Evolutionary conservation across 148 eudicot species (phyloP).

Genomic region (Vaccinium vitisidaea): DNA sequence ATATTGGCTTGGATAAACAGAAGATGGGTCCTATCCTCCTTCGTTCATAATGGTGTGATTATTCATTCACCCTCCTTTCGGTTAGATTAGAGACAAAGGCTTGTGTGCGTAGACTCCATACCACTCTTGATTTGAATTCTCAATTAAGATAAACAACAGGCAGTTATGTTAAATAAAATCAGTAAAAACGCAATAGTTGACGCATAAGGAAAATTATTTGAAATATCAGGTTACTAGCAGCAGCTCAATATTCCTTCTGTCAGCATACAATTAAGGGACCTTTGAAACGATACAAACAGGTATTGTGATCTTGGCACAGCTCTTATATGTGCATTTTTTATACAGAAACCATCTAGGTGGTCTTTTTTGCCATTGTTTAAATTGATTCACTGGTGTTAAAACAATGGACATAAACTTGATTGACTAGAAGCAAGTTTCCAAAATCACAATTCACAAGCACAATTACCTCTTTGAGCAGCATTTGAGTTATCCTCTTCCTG

Average conservation of each 20-base stretch:
- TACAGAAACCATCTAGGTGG: not conserved
- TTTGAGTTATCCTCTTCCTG: constrained; percentile 86
- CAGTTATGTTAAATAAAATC: not conserved
- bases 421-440: not conserved
- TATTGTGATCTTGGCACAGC: not conserved
- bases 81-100: not conserved
- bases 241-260: not conserved
- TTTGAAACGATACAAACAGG: not conserved
- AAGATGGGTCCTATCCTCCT: not conserved
- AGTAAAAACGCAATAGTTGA: not conserved
- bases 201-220: not conserved
- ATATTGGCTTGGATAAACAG: not conserved
- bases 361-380: not conserved
- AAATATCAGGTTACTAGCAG: not conserved
- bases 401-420: not conserved
- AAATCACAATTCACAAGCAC: not conserved
- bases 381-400: not conserved
- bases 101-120: not conserved
- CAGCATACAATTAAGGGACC: not conserved
- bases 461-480: constrained; percentile 73
- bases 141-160: not conserved
- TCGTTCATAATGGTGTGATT: not conserved
- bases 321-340: not conserved
- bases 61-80: not conserved
- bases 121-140: constrained; percentile 6